Evolutionary conservation across 805 yeast genomes (phyloP).

Genomic region (Myxozyma mucilagina): DNA sequence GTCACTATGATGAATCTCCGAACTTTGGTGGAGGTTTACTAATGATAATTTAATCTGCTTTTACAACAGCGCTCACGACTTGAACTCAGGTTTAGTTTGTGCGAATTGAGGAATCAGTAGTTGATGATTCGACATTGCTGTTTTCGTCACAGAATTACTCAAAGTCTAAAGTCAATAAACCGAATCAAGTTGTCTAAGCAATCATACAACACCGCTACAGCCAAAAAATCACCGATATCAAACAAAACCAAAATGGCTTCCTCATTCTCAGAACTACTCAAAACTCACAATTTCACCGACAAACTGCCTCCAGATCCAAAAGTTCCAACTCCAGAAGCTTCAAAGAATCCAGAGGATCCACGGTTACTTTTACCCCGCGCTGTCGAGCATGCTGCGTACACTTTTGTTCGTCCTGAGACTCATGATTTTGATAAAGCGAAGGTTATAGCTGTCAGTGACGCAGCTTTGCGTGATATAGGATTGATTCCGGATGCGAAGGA

Average conservation of each 20-base stretch:
- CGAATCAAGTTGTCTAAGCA: no score
- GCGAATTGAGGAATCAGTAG: no score
- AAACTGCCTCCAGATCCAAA: constrained; percentile 42
- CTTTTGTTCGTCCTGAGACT: constrained; percentile 66
- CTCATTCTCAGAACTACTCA: constrained; percentile 30
- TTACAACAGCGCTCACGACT: no score
- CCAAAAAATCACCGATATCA: background rate
- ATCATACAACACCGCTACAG: background rate
- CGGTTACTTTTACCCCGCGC: constrained; percentile 54
- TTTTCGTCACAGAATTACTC: no score
- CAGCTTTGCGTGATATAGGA: constrained; percentile 64
- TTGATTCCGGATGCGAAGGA: constrained; percentile 45
- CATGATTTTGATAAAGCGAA: constrained; percentile 46
- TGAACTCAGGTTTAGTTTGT: no score
- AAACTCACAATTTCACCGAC: constrained; percentile 39
- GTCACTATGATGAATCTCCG: no score
- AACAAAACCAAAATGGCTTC: constrained; percentile 31
- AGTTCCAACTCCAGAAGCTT: constrained; percentile 44
- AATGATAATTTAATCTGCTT: no score
- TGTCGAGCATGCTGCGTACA: constrained; percentile 62
- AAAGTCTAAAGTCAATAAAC: no score
- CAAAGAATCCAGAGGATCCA: constrained; percentile 40
- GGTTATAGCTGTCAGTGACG: constrained; percentile 58
- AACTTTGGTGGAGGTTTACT: no score
- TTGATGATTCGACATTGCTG: no score